These are phyloP conservation scores for Microdochium paspali DNA, from an alignment of 2,329 filamentous ascomycete genomes.

Conservation along the genomic window DNA sequence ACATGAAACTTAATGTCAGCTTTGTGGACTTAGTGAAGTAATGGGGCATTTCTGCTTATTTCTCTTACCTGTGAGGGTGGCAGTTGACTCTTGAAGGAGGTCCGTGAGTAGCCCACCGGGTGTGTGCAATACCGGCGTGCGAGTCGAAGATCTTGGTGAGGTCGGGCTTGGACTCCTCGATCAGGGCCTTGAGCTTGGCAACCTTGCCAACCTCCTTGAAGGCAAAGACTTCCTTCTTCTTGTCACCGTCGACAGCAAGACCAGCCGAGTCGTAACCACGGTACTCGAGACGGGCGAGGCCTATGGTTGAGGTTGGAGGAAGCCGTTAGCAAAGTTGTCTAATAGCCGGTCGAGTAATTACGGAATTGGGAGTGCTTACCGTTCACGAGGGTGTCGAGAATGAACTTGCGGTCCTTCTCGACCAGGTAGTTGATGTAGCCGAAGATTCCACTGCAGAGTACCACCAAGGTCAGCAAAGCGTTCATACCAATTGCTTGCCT, in stretches of 20 bases:
- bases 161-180: slow-evolving; percentile 75
- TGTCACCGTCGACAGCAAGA: slow-evolving; percentile 92
- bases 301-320: slow-evolving; percentile 32
- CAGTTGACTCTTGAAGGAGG: slow-evolving; percentile 90
- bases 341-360: not conserved
- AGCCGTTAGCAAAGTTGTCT: not conserved
- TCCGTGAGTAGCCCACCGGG: slow-evolving; percentile 96
- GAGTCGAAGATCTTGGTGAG: slow-evolving; percentile 92
- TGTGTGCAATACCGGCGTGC: slow-evolving; percentile 97
- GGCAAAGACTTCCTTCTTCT: slow-evolving; percentile 94
- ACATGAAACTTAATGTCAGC: slow-evolving; percentile 10
- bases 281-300: slow-evolving; percentile 92
- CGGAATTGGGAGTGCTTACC: slow-evolving; percentile 43
- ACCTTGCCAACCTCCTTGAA: slow-evolving; percentile 99
- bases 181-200: slow-evolving; percentile 87
- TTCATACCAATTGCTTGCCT: not conserved
- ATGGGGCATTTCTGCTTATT: slow-evolving; percentile 2
- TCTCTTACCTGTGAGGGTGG: slow-evolving; percentile 85
- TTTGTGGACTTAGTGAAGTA: slow-evolving; percentile 13
- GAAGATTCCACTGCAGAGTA: slow-evolving; percentile 68
- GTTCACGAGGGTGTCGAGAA: slow-evolving; percentile 92
- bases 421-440: slow-evolving; percentile 99
- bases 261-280: slow-evolving; percentile 97
- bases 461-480: not conserved
- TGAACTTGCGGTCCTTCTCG: slow-evolving; percentile 96